Conservation (phyloP, 1,284 basidiomycete species). For the Hymenochaete sp. region DNA sequence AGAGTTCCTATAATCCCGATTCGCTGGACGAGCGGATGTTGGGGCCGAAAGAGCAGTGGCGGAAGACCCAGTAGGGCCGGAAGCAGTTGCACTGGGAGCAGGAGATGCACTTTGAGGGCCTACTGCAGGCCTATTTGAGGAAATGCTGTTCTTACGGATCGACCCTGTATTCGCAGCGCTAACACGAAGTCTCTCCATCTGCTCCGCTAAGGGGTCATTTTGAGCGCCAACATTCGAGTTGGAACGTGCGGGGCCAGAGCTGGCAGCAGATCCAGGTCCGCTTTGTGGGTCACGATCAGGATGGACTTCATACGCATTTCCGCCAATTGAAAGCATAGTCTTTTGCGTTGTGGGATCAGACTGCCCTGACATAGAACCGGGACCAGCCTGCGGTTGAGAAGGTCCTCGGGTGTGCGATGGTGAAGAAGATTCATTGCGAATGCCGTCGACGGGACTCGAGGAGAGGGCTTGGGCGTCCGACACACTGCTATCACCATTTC, state of each 20-base stretch:
- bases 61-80: constrained; percentile 12
- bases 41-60: constrained; percentile 7
- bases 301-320: constrained; percentile 58
- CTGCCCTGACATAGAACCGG: neutral
- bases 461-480: constrained; percentile 23
- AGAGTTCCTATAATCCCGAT: constrained; percentile 46
- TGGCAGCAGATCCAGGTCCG: constrained; percentile 1
- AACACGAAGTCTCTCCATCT: constrained; percentile 48
- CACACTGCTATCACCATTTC: constrained; percentile 20
- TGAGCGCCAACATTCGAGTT: constrained; percentile 32
- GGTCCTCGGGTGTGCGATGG: constrained; percentile 6
- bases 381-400: constrained; percentile 2
- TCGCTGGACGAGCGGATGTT: constrained; percentile 10
- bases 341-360: constrained; percentile 31
- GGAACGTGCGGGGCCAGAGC: constrained; percentile 17
- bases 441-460: constrained; percentile 26
- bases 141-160: constrained; percentile 24
- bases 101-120: constrained; percentile 23
- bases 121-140: constrained; percentile 18
- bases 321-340: constrained; percentile 61
- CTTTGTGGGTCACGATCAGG: constrained; percentile 45
- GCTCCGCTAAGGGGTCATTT: constrained; percentile 68
- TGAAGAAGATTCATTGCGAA: constrained; percentile 1
- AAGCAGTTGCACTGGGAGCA: constrained; percentile 20
- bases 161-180: constrained; percentile 23